Evolutionary conservation across 225 moss, liverwort and hornwort species (phyloP).

Genomic region (Sphagnum tenellum): DNA sequence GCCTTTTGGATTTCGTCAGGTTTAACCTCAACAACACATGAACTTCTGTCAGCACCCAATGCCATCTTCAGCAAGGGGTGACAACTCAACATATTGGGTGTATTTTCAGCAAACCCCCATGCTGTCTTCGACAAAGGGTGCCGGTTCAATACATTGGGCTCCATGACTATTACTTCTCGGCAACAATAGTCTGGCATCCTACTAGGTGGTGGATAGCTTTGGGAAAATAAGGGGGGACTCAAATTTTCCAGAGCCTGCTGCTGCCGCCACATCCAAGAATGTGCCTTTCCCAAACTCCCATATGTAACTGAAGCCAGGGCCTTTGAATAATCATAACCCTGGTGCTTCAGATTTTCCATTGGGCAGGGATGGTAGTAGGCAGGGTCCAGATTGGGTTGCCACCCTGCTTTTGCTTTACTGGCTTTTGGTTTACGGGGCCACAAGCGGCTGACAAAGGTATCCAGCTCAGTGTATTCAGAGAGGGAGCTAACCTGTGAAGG

Average conservation of each 20-base stretch:
- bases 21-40: too few species aligned
- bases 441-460: too few species aligned
- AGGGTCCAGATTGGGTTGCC: too few species aligned
- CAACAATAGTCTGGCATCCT: constrained; percentile 19
- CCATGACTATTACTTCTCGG: constrained; percentile 11
- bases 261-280: constrained; percentile 8
- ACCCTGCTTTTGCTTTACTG: too few species aligned
- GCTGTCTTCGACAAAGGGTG: too few species aligned
- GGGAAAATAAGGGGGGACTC: constrained; percentile 15
- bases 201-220: constrained; percentile 25
- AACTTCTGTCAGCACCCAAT: neutral
- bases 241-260: constrained; percentile 17
- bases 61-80: neutral
- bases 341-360: constrained; percentile 11
- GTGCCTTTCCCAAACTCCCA: too few species aligned
- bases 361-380: neutral
- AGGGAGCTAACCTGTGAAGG: constrained; percentile 26
- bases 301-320: too few species aligned
- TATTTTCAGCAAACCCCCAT: too few species aligned
- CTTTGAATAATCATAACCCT: constrained; percentile 3
- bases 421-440: too few species aligned
- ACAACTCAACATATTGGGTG: neutral
- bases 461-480: too few species aligned
- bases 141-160: constrained; percentile 7
- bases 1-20: too few species aligned